Conservation (phyloP, 140 eudicot genomes). For the Bidens hawaiensis region DNA sequence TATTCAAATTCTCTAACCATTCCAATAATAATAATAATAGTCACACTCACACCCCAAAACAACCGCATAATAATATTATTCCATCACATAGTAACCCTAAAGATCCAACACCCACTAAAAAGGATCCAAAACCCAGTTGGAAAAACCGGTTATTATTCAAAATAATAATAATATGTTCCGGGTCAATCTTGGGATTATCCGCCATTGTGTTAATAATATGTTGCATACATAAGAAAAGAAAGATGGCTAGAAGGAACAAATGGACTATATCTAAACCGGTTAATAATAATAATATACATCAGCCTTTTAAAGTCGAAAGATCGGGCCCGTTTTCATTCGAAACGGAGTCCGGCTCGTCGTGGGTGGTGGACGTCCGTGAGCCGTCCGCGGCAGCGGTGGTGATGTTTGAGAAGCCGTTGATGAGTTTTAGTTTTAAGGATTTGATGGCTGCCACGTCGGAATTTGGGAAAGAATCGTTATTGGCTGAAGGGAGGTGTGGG, state of each 20-base stretch:
- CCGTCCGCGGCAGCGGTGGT: constrained; percentile 86
- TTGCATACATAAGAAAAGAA: constrained; percentile 48
- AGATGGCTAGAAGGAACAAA: constrained; percentile 43
- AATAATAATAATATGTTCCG: constrained; percentile 31
- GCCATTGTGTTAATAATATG: constrained; percentile 23
- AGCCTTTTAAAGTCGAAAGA: constrained; percentile 69
- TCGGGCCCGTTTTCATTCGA: constrained; percentile 94
- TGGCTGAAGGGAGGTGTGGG: constrained; percentile 94
- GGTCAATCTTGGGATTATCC: constrained; percentile 30
- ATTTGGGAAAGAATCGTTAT: constrained; percentile 81
- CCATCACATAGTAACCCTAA: constrained; percentile 36
- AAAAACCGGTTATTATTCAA: constrained; percentile 13
- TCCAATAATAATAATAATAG: constrained; percentile 13
- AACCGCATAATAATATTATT: too few species aligned
- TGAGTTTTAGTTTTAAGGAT: constrained; percentile 86
- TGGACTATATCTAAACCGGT: constrained; percentile 93
- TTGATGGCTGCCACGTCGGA: constrained; percentile 90
- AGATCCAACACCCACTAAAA: constrained; percentile 20
- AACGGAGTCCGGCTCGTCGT: constrained; percentile 93
- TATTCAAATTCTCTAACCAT: constrained; percentile 19
- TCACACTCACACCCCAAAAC: too few species aligned
- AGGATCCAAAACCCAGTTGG: constrained; percentile 23
- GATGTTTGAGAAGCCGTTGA: constrained; percentile 97
- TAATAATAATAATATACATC: constrained; percentile 39
- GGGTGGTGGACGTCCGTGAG: constrained; percentile 91